Percentiles rank a stretch among this genome's conserved stretches.
Evolutionary conservation across 2,329 filamentous ascomycete species (phyloP).

Genomic region (Xylaria sp.): DNA sequence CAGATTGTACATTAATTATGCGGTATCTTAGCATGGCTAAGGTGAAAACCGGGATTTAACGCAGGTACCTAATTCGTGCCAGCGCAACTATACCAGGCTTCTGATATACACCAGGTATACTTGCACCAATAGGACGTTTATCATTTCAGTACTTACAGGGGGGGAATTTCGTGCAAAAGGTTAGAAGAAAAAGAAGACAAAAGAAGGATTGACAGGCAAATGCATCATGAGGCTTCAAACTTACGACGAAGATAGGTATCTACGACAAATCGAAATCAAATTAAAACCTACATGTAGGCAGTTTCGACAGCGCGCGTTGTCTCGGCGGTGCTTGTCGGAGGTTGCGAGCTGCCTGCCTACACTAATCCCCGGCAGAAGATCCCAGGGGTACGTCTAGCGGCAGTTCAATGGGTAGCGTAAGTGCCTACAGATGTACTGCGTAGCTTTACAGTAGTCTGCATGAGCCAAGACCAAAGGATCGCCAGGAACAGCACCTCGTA

Average conservation of each 20-base stretch:
- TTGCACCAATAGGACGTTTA: not conserved
- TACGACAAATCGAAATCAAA: too few relatives aligned
- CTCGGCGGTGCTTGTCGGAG: not conserved
- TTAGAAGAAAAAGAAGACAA: too few relatives aligned
- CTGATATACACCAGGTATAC: not conserved
- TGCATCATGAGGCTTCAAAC: too few relatives aligned
- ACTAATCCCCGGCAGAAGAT: not conserved
- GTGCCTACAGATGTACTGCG: not conserved
- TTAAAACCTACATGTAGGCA: not conserved
- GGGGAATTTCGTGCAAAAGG: not conserved
- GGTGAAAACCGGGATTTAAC: not conserved
- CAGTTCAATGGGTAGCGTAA: not conserved
- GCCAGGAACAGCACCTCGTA: not conserved
- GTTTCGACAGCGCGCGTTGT: not conserved
- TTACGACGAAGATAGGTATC: too few relatives aligned
- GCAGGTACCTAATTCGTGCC: not conserved
- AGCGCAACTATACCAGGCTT: not conserved
- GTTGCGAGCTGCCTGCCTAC: not conserved
- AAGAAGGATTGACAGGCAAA: too few relatives aligned
- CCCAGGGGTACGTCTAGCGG: not conserved
- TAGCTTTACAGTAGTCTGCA: not conserved
- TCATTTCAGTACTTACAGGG: not conserved
- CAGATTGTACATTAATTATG: not conserved
- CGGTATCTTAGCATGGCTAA: not conserved
- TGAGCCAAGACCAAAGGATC: conserved; percentile 5